phyloP scores from a whole-genome alignment of 768 basidiomycete species.

The Tylopilus sp. region DNA sequence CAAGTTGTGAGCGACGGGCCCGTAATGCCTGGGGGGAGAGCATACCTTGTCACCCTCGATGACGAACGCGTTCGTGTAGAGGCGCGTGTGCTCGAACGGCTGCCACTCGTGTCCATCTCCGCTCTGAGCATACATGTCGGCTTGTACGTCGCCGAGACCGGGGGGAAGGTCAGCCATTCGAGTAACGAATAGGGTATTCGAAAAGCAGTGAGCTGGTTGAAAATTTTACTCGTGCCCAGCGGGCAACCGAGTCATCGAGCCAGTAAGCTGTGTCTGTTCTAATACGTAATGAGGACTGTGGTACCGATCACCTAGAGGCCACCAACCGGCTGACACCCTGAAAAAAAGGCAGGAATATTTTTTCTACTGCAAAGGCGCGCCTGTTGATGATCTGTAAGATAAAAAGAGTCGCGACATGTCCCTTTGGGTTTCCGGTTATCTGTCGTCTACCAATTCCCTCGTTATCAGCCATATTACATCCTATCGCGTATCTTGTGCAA shows the following conservation, averaged over 20 bases:
- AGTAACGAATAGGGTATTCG: background rate
- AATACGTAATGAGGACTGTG: constrained; percentile 16
- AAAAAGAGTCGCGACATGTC: too few relatives aligned
- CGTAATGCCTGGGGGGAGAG: background rate
- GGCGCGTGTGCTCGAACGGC: constrained; percentile 35
- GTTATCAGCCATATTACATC: too few relatives aligned
- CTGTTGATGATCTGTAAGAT: too few relatives aligned
- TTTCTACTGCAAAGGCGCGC: too few relatives aligned
- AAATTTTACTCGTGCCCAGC: background rate
- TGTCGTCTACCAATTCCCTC: too few relatives aligned
- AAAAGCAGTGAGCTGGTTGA: background rate
- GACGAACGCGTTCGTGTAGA: constrained; percentile 74
- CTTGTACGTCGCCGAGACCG: constrained; percentile 33
- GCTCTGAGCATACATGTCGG: constrained; percentile 35
- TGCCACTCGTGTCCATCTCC: constrained; percentile 46
- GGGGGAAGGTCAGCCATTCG: constrained; percentile 36
- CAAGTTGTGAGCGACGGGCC: background rate
- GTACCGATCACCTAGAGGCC: too few relatives aligned
- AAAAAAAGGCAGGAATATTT: too few relatives aligned
- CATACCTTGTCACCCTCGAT: constrained; percentile 48
- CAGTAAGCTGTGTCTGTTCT: background rate
- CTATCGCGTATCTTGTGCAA: too few relatives aligned
- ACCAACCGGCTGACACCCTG: too few relatives aligned
- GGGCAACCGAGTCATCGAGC: background rate
- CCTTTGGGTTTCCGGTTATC: too few relatives aligned